Base-by-base conservation (phyloP, 2,329 filamentous ascomycete species). In the Xylariomycetidae sp. region DNA sequence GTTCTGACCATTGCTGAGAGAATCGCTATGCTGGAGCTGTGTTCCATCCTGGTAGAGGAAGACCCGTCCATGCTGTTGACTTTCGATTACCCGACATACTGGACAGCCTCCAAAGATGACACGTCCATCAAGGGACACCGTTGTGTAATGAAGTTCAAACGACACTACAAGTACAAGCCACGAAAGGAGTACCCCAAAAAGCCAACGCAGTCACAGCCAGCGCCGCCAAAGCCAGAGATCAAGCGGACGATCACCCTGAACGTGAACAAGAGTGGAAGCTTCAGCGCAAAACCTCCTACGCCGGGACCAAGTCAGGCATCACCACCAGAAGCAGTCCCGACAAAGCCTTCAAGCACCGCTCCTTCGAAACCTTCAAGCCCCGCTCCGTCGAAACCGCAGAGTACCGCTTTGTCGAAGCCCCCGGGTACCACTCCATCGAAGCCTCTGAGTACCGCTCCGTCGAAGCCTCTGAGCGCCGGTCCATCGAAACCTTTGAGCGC, bases 11-110 rank as follows among this genome's bases (percentile, higher is more conserved):
- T 68, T 19, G 47, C 58, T 13, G 72, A 76, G 47, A 65, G 71
- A 46, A 54, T 60, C 18, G 68, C 69, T 43, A 44, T 76, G 9
- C 49, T 75, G 23, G 68, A 74, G 42, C 58, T 75, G 22, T 72
- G 71, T 47, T 59, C 60, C 20, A 53, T 70, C 29, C 56, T 76
- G 38, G 72, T 72, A 38, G 63, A 68, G 12, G 56, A 65, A n/a
- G 63, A 68, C 14, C 58, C 63, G 30, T 63, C 64, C 6, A 49
- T 74, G 29, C 47, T 65, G 19, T 42, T 75, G 23, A 67, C 59
- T 12, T 50, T 75, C 37, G 61, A 62, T 34, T 62, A 65, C 34
- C 70, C 69, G 25, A 63, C 56, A 9, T 63, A 60, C 46, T 73
- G 67, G 65, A 61, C 51, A 20, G 64, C 46, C 12, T 29, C 39